Conservation (phyloP, 2,329 filamentous ascomycete species). For the Penicillium nordicum region DNA sequence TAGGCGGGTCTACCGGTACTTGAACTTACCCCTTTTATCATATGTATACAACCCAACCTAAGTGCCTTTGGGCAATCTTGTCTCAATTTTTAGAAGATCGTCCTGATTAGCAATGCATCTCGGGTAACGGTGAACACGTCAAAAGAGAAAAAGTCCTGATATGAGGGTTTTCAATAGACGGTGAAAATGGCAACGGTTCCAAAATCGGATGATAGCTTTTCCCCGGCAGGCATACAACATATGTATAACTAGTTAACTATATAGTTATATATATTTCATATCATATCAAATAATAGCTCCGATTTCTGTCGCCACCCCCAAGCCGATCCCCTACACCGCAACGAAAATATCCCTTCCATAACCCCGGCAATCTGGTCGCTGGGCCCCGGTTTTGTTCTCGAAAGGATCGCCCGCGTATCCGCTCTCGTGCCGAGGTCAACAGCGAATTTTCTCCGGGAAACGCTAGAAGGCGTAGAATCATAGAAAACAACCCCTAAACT, state of each 20-base stretch:
- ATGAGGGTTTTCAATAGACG: neutral
- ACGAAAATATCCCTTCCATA: neutral
- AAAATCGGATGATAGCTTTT: neutral
- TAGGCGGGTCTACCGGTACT: neutral
- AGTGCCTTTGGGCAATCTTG: neutral
- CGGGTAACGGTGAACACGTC: neutral
- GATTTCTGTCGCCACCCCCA: constrained; percentile 1
- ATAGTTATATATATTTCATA: neutral
- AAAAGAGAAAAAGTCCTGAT: neutral
- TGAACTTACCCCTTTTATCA: neutral
- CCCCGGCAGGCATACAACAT: neutral
- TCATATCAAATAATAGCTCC: neutral
- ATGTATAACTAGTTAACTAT: neutral
- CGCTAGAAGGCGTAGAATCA: constrained; percentile 12
- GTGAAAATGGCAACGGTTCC: neutral
- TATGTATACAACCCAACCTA: neutral
- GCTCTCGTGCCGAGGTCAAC: constrained; percentile 9
- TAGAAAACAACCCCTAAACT: neutral
- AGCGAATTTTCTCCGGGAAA: neutral
- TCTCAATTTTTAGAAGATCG: constrained; percentile 1
- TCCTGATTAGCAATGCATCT: neutral
- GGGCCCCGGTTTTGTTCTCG: constrained; percentile 5
- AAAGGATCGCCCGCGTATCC: constrained; percentile 10
- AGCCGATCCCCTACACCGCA: constrained; percentile 4
- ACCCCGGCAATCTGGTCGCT: constrained; percentile 12